Evolutionary conservation across 2,329 filamentous ascomycete genomes (phyloP).

Genomic region (Aspergillus sp.): DNA sequence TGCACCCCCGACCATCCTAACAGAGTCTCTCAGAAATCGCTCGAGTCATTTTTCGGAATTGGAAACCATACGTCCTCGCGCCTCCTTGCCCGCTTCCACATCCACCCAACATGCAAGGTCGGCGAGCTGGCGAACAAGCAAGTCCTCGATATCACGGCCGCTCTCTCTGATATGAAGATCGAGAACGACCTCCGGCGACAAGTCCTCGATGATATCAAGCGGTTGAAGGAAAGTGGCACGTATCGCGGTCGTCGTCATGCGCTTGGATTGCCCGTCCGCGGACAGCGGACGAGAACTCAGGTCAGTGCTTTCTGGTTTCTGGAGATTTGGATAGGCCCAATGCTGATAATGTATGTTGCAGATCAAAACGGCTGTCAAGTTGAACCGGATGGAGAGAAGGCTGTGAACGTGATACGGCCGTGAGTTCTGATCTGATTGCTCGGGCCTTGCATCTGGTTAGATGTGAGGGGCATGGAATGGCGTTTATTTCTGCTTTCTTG

Average conservation of each 20-base stretch:
- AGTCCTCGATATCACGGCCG: slow-evolving; percentile 76
- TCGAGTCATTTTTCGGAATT: slow-evolving; percentile 84
- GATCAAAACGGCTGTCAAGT: slow-evolving; percentile 58
- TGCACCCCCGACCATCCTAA: background rate
- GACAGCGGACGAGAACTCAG: slow-evolving; percentile 82
- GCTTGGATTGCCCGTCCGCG: slow-evolving; percentile 86
- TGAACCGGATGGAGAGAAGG: slow-evolving; percentile 60
- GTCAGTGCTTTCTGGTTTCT: slow-evolving; percentile 37
- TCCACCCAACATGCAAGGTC: slow-evolving; percentile 79
- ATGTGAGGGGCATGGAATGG: slow-evolving; percentile 19
- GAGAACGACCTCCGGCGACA: slow-evolving; percentile 81
- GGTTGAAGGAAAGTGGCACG: slow-evolving; percentile 85
- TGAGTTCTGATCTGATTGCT: slow-evolving; percentile 14
- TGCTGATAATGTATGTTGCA: slow-evolving; percentile 30
- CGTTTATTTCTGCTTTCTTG: slow-evolving; percentile 16
- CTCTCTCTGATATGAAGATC: slow-evolving; percentile 87
- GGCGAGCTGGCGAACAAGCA: slow-evolving; percentile 73
- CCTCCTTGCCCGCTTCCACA: slow-evolving; percentile 84
- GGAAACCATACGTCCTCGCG: slow-evolving; percentile 67
- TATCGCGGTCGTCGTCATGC: slow-evolving; percentile 89
- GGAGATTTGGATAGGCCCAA: background rate
- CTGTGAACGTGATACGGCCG: slow-evolving; percentile 23
- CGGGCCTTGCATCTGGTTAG: slow-evolving; percentile 21
- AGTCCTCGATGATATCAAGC: slow-evolving; percentile 78
- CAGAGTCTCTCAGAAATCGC: slow-evolving; percentile 45